Percentiles rank a stretch among this genome's conserved stretches.
phyloP scores from a whole-genome alignment of 2,329 filamentous ascomycete species.

The Colletotrichum sublineola region DNA sequence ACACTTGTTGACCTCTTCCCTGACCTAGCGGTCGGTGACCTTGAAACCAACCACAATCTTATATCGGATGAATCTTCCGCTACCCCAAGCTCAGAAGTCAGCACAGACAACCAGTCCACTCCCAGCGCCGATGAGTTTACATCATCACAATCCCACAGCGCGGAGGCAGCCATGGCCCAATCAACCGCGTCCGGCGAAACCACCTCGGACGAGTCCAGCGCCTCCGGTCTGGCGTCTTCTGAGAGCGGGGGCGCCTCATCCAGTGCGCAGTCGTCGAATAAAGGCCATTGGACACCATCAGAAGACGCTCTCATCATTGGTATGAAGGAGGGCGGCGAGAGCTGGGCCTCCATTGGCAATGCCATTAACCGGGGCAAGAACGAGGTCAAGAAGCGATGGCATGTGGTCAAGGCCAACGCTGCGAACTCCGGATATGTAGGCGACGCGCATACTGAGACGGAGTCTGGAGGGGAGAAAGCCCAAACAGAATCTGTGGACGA shows the following conservation, averaged over 20 bases:
- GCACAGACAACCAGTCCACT: conserved; percentile 5
- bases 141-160: conserved; percentile 14
- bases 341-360: conserved; percentile 50
- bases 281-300: conserved; percentile 50
- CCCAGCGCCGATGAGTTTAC: neutral
- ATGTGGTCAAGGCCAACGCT: conserved; percentile 47
- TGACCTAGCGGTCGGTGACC: neutral
- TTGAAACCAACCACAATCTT: conserved; percentile 6
- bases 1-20: conserved; percentile 33
- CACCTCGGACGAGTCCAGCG: conserved; percentile 13
- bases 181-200: conserved; percentile 25
- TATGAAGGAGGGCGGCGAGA: conserved; percentile 50
- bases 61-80: conserved; percentile 25
- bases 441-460: conserved; percentile 11
- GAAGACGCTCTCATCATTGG: conserved; percentile 52
- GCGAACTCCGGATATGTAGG: conserved; percentile 31
- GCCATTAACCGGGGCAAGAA: conserved; percentile 48
- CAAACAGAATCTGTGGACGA: neutral
- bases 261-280: conserved; percentile 5
- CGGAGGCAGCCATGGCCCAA: conserved; percentile 8
- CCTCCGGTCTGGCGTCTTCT: conserved; percentile 8
- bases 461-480: neutral
- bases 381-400: conserved; percentile 52
- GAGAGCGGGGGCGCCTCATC: conserved; percentile 16
- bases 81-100: conserved; percentile 23